Evolutionary conservation across 192 early-diverging fungal species (phyloP).

Genomic region (Bifiguratus adelaidae): DNA sequence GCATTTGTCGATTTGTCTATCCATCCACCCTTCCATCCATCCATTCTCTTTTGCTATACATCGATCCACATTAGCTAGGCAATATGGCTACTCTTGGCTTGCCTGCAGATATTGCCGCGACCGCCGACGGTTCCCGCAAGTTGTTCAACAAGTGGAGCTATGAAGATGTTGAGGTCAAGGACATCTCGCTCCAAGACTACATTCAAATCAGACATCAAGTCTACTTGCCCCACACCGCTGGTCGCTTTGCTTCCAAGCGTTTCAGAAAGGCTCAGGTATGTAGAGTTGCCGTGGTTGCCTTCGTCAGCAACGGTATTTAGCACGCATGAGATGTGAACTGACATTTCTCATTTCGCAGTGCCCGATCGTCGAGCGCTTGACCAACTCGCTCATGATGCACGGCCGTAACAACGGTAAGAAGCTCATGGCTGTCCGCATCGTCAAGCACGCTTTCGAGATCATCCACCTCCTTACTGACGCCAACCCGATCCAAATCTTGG

Average conservation of each 20-base stretch:
- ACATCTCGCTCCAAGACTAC: slow-evolving; percentile 85
- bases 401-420: slow-evolving; percentile 99
- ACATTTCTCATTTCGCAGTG: slow-evolving; percentile 43
- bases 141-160: slow-evolving; percentile 89
- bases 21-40: neutral
- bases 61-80: neutral
- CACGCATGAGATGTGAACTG: too few relatives aligned
- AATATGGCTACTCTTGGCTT: slow-evolving; percentile 40
- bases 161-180: slow-evolving; percentile 84
- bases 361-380: slow-evolving; percentile 96
- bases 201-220: slow-evolving; percentile 84
- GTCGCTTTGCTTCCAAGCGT: slow-evolving; percentile 92
- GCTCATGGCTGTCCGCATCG: slow-evolving; percentile 96
- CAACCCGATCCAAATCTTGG: slow-evolving; percentile 97
- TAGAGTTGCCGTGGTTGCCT: slow-evolving; percentile 1
- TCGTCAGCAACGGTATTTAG: slow-evolving; percentile 1
- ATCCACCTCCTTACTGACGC: slow-evolving; percentile 95
- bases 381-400: slow-evolving; percentile 99
- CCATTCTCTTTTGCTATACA: neutral
- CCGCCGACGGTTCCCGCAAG: slow-evolving; percentile 37
- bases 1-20: neutral
- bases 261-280: slow-evolving; percentile 93
- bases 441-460: slow-evolving; percentile 99
- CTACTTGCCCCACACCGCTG: slow-evolving; percentile 97
- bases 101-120: slow-evolving; percentile 41